Percentiles rank a stretch among this genome's conserved stretches.
Conservation (phyloP, 2,329 filamentous ascomycete species). For the Colletotrichum cereale region DNA sequence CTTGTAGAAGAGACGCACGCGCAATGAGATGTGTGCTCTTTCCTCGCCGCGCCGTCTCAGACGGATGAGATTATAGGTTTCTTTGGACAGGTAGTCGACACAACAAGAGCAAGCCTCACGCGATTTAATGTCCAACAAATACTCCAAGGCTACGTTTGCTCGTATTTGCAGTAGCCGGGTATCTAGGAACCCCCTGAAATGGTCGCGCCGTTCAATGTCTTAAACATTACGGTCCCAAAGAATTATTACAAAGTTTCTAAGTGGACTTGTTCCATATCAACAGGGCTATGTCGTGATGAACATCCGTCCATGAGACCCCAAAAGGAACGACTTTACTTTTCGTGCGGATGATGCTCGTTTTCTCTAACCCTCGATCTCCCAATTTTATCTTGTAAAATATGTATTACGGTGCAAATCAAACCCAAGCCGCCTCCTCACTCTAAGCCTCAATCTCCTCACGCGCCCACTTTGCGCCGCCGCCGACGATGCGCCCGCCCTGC, state of each 20-base stretch:
- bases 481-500: constrained; percentile 76
- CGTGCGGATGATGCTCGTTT: constrained; percentile 5
- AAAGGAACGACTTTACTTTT: neutral
- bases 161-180: neutral
- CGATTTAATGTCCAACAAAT: neutral
- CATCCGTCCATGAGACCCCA: neutral
- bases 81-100: neutral
- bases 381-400: neutral
- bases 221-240: neutral
- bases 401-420: neutral
- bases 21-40: neutral
- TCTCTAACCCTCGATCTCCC: neutral
- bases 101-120: neutral
- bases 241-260: constrained; percentile 1
- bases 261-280: constrained; percentile 9
- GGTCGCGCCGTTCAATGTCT: neutral
- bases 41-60: neutral
- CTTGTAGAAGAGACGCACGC: neutral
- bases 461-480: constrained; percentile 68
- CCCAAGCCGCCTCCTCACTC: constrained; percentile 31
- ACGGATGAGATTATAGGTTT: neutral
- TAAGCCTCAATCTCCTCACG: constrained; percentile 77
- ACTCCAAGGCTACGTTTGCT: neutral
- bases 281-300: constrained; percentile 8
- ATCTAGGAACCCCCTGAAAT: neutral